Base-by-base conservation (phyloP, 2,329 filamentous ascomycete genomes). In the Colletotrichum costaricense region DNA sequence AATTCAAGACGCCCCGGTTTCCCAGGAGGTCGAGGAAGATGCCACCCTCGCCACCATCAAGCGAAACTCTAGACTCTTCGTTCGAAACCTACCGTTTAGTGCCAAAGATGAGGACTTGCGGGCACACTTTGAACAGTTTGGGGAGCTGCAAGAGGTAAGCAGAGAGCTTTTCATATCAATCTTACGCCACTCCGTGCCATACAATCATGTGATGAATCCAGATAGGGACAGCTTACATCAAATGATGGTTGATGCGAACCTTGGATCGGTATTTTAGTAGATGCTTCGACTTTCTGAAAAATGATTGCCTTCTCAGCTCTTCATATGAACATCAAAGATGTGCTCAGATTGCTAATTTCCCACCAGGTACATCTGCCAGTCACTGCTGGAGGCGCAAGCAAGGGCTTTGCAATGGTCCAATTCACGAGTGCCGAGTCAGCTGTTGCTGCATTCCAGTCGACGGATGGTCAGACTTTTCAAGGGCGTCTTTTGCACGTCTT, bases 181-280 rank as follows among this genome's bases (percentile, higher is more conserved):
- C 38, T 54, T 8, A 14, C 24, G 11, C 63, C 49, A 59, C 56
- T 52, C 14, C n/a, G n/a, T 59, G 22, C 52, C 49, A 67, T 26
- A 60, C 65, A 72, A 74, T 76, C 49, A 63, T 67, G 56, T 96
- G 97, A 98, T 98, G 96, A 98, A 94, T 87, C 91, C 93, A 93
- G 97, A 98, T 98, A 98, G 97, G 97, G 97, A 98, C 97, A 98
- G 92, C 96, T 95, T 94, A 98, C 96, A 93, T 93, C 88, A 79
- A 82, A 84, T 80, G 86, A 94, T 94, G 95, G 88, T 88, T 98
- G 95, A 97, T 95, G 94, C 91, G 88, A 95, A 89, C 84, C 86
- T 91, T 92, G 93, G 93, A 92, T 95, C 92, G 94, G 90, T 93
- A 97, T 98, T 97, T 98, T 99, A 98, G 97, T 99, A 99, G 96